A percentile compares a stretch with the other conserved stretches of the same genome.
Conservation (phyloP, 2,329 filamentous ascomycete genomes). For the Colletotrichum spaethianum region DNA sequence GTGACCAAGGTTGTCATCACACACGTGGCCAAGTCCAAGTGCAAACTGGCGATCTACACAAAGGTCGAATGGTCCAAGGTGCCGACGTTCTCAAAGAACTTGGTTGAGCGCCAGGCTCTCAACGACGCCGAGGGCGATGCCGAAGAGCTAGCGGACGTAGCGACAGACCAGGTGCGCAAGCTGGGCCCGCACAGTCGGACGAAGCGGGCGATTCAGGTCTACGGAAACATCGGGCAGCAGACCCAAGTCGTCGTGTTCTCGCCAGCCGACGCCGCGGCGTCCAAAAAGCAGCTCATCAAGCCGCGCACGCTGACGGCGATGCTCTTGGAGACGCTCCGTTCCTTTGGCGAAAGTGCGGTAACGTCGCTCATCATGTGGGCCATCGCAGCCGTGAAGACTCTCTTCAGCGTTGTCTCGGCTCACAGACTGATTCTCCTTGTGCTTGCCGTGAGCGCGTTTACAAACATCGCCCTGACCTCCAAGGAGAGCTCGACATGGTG, state of each 20-base stretch:
- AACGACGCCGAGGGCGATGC: slow-evolving; percentile 82
- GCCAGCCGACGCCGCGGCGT: slow-evolving; percentile 60
- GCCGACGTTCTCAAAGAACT: slow-evolving; percentile 71
- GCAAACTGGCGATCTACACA: slow-evolving; percentile 90
- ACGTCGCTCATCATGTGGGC: slow-evolving; percentile 85
- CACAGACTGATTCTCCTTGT: slow-evolving; percentile 81
- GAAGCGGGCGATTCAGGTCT: slow-evolving; percentile 84
- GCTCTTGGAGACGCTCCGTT: slow-evolving; percentile 79
- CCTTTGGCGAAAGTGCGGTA: slow-evolving; percentile 80
- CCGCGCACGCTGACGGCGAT: slow-evolving; percentile 76
- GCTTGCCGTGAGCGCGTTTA: slow-evolving; percentile 76
- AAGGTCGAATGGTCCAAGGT: slow-evolving; percentile 88
- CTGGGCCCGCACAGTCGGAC: slow-evolving; percentile 82
- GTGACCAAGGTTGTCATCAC: slow-evolving; percentile 95
- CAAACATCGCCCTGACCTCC: slow-evolving; percentile 83
- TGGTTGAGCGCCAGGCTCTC: slow-evolving; percentile 80
- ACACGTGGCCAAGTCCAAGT: slow-evolving; percentile 90
- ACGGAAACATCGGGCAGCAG: slow-evolving; percentile 80
- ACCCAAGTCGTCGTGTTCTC: slow-evolving; percentile 74
- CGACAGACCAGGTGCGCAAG: slow-evolving; percentile 82
- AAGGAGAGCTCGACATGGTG: slow-evolving; percentile 85
- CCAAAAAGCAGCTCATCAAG: slow-evolving; percentile 72
- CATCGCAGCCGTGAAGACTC: slow-evolving; percentile 74
- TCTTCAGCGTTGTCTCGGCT: slow-evolving; percentile 78
- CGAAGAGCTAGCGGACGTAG: slow-evolving; percentile 81